phyloP scores from a whole-genome alignment of 768 basidiomycete species.

The Tricholoma bakamatsutake region DNA sequence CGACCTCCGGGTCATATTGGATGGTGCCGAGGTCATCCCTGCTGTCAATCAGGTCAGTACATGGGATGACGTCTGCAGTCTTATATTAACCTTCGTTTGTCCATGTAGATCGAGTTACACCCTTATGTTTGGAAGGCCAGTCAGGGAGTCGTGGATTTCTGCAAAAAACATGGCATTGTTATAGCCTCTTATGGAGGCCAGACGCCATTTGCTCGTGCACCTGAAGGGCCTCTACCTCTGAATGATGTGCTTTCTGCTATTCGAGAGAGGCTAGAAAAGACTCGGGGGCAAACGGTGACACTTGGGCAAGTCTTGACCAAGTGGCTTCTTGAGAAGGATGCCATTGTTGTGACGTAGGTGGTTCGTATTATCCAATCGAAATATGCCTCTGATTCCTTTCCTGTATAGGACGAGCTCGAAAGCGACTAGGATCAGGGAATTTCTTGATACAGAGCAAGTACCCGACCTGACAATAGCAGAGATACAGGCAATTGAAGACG shows the following conservation, averaged over 20 bases:
- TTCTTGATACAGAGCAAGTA: constrained; percentile 30
- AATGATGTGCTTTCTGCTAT: constrained; percentile 48
- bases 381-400: background rate
- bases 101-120: constrained; percentile 54
- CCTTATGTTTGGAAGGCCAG: constrained; percentile 65
- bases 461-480: constrained; percentile 56
- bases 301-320: constrained; percentile 61
- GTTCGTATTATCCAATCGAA: background rate
- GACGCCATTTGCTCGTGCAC: constrained; percentile 32
- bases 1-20: constrained; percentile 47
- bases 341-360: constrained; percentile 60
- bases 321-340: constrained; percentile 61
- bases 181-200: constrained; percentile 64
- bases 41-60: constrained; percentile 61
- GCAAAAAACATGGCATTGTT: constrained; percentile 53
- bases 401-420: constrained; percentile 42
- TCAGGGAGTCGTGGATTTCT: constrained; percentile 48
- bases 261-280: constrained; percentile 42
- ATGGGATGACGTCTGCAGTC: background rate
- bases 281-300: constrained; percentile 36
- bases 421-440: constrained; percentile 39
- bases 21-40: constrained; percentile 46
- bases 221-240: constrained; percentile 59
- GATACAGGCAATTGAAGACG: constrained; percentile 54
- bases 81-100: background rate